A percentile compares a stretch with the other conserved stretches of the same genome.
phyloP scores from a whole-genome alignment of 345 rosid species.

The Eucalyptus regnans region DNA sequence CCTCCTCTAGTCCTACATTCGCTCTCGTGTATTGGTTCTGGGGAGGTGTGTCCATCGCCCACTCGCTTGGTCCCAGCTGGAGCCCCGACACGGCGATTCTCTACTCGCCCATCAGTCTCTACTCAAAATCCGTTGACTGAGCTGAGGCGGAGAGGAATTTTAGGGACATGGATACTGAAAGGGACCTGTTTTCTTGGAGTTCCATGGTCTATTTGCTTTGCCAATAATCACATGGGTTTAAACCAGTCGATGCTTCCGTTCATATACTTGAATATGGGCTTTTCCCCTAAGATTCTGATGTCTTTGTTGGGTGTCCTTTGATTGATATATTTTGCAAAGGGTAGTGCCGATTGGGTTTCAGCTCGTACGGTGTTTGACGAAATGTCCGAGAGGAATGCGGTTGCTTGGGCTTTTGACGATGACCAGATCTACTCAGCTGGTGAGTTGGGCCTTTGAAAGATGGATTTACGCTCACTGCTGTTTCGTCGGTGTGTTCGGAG shows the following conservation, averaged over 20 bases:
- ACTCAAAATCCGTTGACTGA: background rate
- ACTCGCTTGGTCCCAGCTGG: background rate
- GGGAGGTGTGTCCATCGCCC: background rate
- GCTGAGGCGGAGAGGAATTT: background rate
- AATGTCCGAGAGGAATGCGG: background rate
- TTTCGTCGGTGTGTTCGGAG: conserved; percentile 44
- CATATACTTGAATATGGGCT: background rate
- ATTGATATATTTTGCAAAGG: conserved; percentile 53
- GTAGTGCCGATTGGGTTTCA: conserved; percentile 23
- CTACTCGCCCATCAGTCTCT: background rate
- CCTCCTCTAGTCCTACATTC: background rate
- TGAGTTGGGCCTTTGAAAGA: conserved; percentile 33
- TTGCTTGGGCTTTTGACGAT: conserved; percentile 18
- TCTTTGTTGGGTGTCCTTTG: conserved; percentile 42
- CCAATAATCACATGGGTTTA: background rate
- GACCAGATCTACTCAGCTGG: conserved; percentile 33
- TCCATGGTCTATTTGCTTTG: background rate
- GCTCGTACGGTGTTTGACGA: conserved; percentile 36
- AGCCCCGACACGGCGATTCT: background rate
- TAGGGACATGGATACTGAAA: background rate
- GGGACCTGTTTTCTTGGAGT: background rate
- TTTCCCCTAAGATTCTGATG: conserved; percentile 21
- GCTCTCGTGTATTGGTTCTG: background rate
- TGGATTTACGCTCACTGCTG: conserved; percentile 41
- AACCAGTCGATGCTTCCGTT: background rate